Conservation (phyloP, 192 early-diverging fungal species). For the Coemansia sp. region DNA sequence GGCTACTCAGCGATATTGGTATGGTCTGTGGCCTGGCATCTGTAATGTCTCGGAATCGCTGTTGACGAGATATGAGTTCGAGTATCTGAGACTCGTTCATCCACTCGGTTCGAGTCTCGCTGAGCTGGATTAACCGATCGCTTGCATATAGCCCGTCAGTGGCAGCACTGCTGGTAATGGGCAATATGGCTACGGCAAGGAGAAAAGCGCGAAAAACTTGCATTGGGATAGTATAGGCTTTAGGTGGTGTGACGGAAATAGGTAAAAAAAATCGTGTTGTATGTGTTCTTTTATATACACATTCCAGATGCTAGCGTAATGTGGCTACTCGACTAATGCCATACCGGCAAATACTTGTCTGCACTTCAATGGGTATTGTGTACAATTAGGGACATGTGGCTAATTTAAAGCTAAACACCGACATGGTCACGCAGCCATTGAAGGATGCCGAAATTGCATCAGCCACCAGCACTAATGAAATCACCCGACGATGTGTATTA, state of each 20-base stretch:
- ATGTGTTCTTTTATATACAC: background rate
- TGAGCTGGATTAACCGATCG: slow-evolving; percentile 9
- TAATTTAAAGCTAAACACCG: background rate
- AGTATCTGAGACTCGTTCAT: slow-evolving; percentile 7
- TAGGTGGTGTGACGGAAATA: background rate
- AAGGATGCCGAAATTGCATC: background rate
- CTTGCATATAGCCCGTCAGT: background rate
- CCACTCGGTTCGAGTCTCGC: slow-evolving; percentile 10
- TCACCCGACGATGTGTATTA: background rate
- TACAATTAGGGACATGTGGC: background rate
- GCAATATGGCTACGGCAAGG: background rate
- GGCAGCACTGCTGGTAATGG: background rate
- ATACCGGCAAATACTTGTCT: background rate
- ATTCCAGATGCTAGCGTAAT: background rate
- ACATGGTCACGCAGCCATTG: background rate
- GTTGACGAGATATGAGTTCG: background rate
- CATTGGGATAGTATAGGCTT: background rate
- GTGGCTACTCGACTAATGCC: background rate
- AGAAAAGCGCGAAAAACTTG: background rate
- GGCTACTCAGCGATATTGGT: background rate
- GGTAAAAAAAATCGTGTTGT: background rate
- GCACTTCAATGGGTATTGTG: background rate
- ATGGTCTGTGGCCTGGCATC: background rate
- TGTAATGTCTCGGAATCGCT: slow-evolving; percentile 26
- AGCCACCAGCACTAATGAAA: background rate